These are phyloP conservation scores for Acer negundo DNA, from an alignment of 345 rosid genomes.

Conservation along the genomic window DNA sequence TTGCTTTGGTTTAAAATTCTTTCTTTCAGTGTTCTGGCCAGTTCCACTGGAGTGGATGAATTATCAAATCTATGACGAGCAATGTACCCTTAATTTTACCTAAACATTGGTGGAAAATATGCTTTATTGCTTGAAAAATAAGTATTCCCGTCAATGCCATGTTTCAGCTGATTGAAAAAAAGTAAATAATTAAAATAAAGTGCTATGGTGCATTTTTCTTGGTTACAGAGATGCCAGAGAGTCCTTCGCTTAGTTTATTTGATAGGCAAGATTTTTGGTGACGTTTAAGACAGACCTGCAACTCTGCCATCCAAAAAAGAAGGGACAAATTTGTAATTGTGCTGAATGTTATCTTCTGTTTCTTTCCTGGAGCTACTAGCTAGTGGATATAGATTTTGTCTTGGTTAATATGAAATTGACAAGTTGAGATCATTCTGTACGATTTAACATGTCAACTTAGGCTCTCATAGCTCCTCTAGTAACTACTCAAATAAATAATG, in stretches of 20 bases:
- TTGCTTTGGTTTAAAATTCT: not conserved
- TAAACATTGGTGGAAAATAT: conserved; percentile 1
- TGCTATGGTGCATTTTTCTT: too few species aligned
- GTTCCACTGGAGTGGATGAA: not conserved
- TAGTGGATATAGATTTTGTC: not conserved
- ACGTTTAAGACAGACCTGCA: not conserved
- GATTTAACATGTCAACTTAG: not conserved
- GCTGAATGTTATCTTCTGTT: not conserved
- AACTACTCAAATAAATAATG: not conserved
- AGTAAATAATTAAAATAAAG: not conserved
- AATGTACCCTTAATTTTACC: not conserved
- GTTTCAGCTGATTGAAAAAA: not conserved
- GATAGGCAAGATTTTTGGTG: not conserved
- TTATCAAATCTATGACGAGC: not conserved
- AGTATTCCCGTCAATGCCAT: not conserved
- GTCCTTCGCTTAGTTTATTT: not conserved
- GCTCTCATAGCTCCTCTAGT: not conserved
- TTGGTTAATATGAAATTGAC: not conserved
- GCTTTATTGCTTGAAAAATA: not conserved
- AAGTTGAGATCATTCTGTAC: not conserved
- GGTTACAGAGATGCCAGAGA: not conserved
- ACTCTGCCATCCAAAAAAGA: not conserved
- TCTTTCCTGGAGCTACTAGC: not conserved
- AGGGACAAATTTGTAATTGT: not conserved
- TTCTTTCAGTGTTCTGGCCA: not conserved